Percentiles rank a stretch among this genome's conserved stretches.
Conservation (phyloP, 495 filamentous ascomycete species). For the Darksidea phi region DNA sequence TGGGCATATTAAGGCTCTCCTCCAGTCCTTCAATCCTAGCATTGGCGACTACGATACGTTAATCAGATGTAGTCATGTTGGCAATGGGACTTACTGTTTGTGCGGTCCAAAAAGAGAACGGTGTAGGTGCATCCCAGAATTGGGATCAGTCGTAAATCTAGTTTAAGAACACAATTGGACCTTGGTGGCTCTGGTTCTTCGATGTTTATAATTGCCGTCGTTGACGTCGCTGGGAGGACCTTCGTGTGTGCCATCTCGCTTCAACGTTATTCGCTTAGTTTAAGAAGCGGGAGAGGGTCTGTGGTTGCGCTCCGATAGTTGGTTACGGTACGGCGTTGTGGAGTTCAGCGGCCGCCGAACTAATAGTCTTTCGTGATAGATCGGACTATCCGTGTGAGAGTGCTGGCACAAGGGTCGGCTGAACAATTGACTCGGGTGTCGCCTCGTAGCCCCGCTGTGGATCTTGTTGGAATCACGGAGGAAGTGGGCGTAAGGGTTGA, state of each 20-base stretch:
- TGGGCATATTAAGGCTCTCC: conserved; percentile 24
- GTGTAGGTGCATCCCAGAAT: conserved; percentile 29
- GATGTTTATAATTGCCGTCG: conserved; percentile 1
- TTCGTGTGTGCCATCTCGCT: conserved; percentile 5
- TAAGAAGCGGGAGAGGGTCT: no score
- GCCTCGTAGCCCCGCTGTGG: no score
- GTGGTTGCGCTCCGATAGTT: no score
- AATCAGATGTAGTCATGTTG: conserved; percentile 3
- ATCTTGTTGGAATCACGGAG: no score
- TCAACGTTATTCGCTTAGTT: no score
- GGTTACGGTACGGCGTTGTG: no score
- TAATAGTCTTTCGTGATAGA: no score
- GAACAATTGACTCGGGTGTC: no score
- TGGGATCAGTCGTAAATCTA: conserved; percentile 27
- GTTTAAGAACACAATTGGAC: conserved; percentile 22
- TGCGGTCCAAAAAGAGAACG: conserved; percentile 32
- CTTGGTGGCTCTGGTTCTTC: not conserved
- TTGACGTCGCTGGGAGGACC: not conserved
- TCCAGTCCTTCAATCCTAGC: conserved; percentile 34
- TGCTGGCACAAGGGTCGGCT: no score
- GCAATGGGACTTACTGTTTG: conserved; percentile 24
- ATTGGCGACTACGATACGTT: conserved; percentile 30
- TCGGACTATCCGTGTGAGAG: no score
- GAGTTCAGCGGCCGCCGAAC: no score
- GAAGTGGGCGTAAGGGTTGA: no score